Percentiles rank a stretch among this genome's conserved stretches.
Conservation (phyloP, 2,329 filamentous ascomycete genomes). For the Phialemonium atrogriseum region DNA sequence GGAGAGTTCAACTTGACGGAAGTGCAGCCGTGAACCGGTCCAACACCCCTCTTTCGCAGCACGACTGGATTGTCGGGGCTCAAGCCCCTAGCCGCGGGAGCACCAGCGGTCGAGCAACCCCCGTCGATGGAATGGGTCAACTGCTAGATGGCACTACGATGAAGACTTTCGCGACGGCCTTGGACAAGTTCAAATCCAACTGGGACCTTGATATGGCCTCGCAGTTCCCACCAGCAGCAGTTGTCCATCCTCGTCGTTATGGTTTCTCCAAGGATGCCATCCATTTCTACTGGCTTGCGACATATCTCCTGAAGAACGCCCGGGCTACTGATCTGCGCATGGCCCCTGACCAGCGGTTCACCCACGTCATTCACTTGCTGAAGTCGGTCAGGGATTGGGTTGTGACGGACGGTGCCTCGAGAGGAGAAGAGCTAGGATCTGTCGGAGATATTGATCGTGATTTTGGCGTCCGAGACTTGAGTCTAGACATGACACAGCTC, state of each 20-base stretch:
- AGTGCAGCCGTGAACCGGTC: slow-evolving; percentile 28
- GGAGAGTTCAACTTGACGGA: slow-evolving; percentile 32
- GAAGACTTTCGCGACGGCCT: slow-evolving; percentile 43
- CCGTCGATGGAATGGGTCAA: slow-evolving; percentile 27
- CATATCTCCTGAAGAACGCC: slow-evolving; percentile 53
- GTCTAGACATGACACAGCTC: slow-evolving; percentile 62
- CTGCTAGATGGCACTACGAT: slow-evolving; percentile 35
- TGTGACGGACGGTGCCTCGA: slow-evolving; percentile 52
- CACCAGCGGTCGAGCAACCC: slow-evolving; percentile 37
- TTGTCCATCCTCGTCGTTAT: slow-evolving; percentile 45
- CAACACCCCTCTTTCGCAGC: slow-evolving; percentile 48
- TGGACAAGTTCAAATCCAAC: slow-evolving; percentile 64
- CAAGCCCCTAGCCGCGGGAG: slow-evolving; percentile 32
- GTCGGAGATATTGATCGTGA: slow-evolving; percentile 60
- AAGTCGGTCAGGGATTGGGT: slow-evolving; percentile 54
- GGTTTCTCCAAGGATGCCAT: slow-evolving; percentile 66
- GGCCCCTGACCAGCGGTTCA: slow-evolving; percentile 50
- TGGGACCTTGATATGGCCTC: slow-evolving; percentile 64
- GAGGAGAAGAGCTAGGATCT: slow-evolving; percentile 60
- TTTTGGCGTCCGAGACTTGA: slow-evolving; percentile 56
- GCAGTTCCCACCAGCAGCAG: slow-evolving; percentile 50
- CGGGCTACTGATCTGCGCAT: slow-evolving; percentile 43
- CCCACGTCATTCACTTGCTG: slow-evolving; percentile 51
- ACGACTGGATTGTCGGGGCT: slow-evolving; percentile 44
- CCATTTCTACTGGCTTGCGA: slow-evolving; percentile 67